phyloP scores from a whole-genome alignment of 2,329 filamentous ascomycete species.

The Dothidotthia symphoricarpi region DNA sequence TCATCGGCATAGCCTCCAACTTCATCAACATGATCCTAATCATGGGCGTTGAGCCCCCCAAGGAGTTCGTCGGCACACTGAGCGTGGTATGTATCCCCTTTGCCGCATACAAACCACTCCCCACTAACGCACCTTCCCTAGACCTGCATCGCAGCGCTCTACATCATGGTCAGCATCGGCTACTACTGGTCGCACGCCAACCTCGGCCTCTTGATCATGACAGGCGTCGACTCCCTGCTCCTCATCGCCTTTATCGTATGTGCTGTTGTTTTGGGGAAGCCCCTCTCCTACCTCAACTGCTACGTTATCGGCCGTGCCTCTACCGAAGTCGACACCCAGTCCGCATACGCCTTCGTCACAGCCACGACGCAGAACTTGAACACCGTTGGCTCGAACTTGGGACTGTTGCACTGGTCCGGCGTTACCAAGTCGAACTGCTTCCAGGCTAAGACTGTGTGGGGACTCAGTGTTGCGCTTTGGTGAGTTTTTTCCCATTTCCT shows the following conservation, averaged over 20 bases:
- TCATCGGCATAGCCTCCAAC: slow-evolving; percentile 78
- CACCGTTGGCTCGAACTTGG: slow-evolving; percentile 50
- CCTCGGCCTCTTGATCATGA: slow-evolving; percentile 71
- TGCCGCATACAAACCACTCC: too few relatives aligned
- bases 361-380: slow-evolving; percentile 54
- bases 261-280: slow-evolving; percentile 73
- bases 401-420: slow-evolving; percentile 58
- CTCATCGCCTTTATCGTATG: slow-evolving; percentile 77
- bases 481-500: slow-evolving; percentile 43
- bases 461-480: slow-evolving; percentile 75
- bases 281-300: slow-evolving; percentile 77
- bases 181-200: slow-evolving; percentile 79
- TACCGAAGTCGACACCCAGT: slow-evolving; percentile 46
- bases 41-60: slow-evolving; percentile 63
- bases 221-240: slow-evolving; percentile 64
- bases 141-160: slow-evolving; percentile 76
- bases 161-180: slow-evolving; percentile 66
- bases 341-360: slow-evolving; percentile 55
- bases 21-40: slow-evolving; percentile 76
- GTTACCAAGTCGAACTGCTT: slow-evolving; percentile 67
- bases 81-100: slow-evolving; percentile 64
- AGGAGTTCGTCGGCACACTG: slow-evolving; percentile 74
- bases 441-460: slow-evolving; percentile 86
- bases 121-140: slow-evolving; percentile 42
- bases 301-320: slow-evolving; percentile 51